These are phyloP conservation scores for Beauveria pseudobassiana DNA, from an alignment of 2,329 filamentous ascomycete genomes.

Conservation along the genomic window DNA sequence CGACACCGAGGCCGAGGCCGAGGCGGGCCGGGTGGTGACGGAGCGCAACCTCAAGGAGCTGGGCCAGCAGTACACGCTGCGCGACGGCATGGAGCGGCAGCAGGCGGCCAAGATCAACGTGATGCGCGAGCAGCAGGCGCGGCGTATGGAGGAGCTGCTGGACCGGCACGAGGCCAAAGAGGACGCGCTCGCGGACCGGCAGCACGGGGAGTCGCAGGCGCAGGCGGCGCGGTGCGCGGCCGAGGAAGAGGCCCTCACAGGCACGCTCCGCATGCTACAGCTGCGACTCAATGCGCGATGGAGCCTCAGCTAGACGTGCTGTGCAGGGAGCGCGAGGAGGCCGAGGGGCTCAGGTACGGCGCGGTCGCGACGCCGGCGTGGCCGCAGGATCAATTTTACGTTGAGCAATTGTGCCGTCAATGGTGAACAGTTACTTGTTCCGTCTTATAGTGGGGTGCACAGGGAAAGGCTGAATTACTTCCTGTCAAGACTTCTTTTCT, in stretches of 20 bases:
- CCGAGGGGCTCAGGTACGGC: slow-evolving; percentile 36
- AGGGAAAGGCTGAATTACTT: neutral
- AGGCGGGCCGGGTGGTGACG: slow-evolving; percentile 44
- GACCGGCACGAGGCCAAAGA: slow-evolving; percentile 47
- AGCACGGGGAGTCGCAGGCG: slow-evolving; percentile 40
- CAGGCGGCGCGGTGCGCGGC: slow-evolving; percentile 38
- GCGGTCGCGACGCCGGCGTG: slow-evolving; percentile 25
- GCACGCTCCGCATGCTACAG: slow-evolving; percentile 38
- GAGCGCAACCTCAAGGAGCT: slow-evolving; percentile 52
- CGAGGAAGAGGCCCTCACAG: slow-evolving; percentile 42
- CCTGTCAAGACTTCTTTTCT: neutral
- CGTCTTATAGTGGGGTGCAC: neutral
- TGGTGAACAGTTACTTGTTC: too few species aligned
- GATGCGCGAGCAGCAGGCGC: slow-evolving; percentile 56
- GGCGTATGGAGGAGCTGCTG: slow-evolving; percentile 52
- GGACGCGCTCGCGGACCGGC: slow-evolving; percentile 36
- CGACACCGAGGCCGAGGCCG: slow-evolving; percentile 15
- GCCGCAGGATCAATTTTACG: slow-evolving; percentile 18
- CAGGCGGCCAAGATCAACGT: slow-evolving; percentile 57
- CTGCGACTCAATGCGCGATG: slow-evolving; percentile 41
- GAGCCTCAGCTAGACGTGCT: slow-evolving; percentile 46
- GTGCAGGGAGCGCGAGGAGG: slow-evolving; percentile 43
- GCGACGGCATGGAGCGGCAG: slow-evolving; percentile 51
- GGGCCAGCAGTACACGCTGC: slow-evolving; percentile 52
- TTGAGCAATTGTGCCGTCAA: neutral